phyloP scores from a whole-genome alignment of 1,284 basidiomycete genomes.

The Meripilus lineatus region DNA sequence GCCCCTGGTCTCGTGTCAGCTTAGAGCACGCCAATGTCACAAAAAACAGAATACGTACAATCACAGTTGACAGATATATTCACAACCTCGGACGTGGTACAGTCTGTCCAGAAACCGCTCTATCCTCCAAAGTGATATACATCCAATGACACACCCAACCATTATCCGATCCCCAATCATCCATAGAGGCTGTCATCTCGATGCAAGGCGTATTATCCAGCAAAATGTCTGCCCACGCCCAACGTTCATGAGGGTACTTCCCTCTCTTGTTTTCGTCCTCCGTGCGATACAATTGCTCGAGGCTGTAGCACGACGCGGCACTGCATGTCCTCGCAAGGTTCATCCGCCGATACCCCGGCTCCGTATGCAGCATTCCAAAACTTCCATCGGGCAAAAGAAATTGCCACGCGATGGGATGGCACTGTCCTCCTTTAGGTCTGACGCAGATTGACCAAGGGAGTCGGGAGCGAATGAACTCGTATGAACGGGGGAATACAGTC shows the following conservation, averaged over 20 bases:
- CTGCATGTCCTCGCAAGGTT: background rate
- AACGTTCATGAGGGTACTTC: slow-evolving; percentile 2
- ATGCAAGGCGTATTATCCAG: background rate
- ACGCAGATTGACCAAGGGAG: slow-evolving; percentile 3
- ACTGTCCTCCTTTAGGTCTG: background rate
- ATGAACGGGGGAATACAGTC: background rate
- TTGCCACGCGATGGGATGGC: slow-evolving; percentile 4
- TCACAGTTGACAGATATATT: no score
- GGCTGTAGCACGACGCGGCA: background rate
- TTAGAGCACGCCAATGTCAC: no score
- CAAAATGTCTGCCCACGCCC: slow-evolving; percentile 2
- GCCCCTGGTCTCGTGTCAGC: no score
- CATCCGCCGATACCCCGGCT: background rate
- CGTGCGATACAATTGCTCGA: slow-evolving; percentile 1
- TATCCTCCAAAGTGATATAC: no score
- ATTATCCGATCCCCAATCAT: background rate
- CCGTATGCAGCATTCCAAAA: slow-evolving; percentile 4
- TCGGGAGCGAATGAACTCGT: background rate
- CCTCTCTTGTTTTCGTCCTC: background rate
- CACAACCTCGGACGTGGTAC: no score
- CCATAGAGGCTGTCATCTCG: background rate
- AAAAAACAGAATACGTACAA: no score
- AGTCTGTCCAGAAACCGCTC: no score
- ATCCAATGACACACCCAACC: slow-evolving; percentile 1
- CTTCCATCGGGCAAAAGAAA: slow-evolving; percentile 1